Base-by-base conservation (phyloP, 805 yeast species). In the Saccharomycopsis synnaedendra region DNA sequence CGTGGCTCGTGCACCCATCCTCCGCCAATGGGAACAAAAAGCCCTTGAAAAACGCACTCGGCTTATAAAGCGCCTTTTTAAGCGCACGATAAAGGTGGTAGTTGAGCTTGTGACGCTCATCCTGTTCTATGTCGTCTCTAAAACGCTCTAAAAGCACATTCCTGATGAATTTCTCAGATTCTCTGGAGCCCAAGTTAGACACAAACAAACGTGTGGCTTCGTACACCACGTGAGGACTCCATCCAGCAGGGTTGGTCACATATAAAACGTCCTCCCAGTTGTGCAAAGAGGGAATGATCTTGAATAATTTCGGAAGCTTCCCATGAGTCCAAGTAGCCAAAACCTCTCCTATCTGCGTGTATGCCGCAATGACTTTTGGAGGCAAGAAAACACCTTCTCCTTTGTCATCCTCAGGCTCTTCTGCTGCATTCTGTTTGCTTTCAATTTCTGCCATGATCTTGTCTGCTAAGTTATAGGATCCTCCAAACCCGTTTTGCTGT, bases 1-100 rank as follows among this genome's bases (percentile, higher is more conserved):
- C 99, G 60, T 95, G 78, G 5, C 86, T 81, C 3, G 95, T 74
- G 64, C 97, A 89, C 46, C 85, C 85, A n/a, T 78, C 74, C 58
- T 87, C 94, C 11, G 88, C 85, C 50, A 93, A 70, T 29, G 97
- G 97, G 61, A 93, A 85, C 51, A 93, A 69, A 60, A 93, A 88
- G 1, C 98, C 99, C 65, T 88, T 90, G 75, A 90, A 93, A 60
- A 90, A 93, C 7, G 98, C 98, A 47, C 93, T 88, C 32, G 99
- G 98, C 64, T 93, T 93, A 71, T 93, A 93, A 47, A 94, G 72
- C 0, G 97, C 78, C 67, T 93, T 93, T 65, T 89, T 90, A 57
- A 93, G 67, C 0, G 98, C 80, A 59, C 96, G 78, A 64, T 93
- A 93, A 39, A 93, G 71, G 62, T 93, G 99, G 61, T 93, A 90